phyloP scores from a whole-genome alignment of 176 grass and related monocot genomes.

The Aechmea fasciata region DNA sequence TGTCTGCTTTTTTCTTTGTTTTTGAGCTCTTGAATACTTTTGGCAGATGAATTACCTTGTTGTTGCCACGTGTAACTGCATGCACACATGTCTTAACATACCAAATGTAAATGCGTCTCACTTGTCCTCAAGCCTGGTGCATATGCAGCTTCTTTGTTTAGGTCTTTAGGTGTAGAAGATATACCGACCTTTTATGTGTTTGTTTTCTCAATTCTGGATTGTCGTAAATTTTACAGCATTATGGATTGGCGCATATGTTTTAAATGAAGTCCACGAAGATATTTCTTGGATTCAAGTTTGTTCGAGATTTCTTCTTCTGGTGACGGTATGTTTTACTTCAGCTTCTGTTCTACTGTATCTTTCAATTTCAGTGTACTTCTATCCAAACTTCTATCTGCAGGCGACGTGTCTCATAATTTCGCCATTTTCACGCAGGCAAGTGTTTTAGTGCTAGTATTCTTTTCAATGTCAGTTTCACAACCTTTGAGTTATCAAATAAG shows the following conservation, averaged over 20 bases:
- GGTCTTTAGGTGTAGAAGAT: background rate
- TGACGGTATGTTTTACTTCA: constrained; percentile 2
- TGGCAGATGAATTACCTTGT: too few relatives aligned
- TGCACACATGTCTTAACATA: too few relatives aligned
- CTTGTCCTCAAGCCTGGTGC: background rate
- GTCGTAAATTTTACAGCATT: constrained; percentile 3
- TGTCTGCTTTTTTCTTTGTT: too few relatives aligned
- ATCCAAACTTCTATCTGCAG: background rate
- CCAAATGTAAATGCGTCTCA: too few relatives aligned
- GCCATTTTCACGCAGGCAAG: background rate
- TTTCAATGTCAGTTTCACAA: constrained; percentile 7
- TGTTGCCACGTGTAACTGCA: too few relatives aligned
- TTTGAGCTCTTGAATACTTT: too few relatives aligned
- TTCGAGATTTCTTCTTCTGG: constrained; percentile 4
- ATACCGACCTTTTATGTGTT: background rate
- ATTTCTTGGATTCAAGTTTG: constrained; percentile 10
- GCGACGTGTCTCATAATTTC: background rate
- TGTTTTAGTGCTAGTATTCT: constrained; percentile 9
- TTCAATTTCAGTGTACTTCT: background rate
- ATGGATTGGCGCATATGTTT: constrained; percentile 7
- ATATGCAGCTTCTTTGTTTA: background rate
- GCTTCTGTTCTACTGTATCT: background rate
- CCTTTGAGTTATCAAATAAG: constrained; percentile 3
- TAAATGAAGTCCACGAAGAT: constrained; percentile 13
- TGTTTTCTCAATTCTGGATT: background rate